phyloP scores from a whole-genome alignment of 306 rosid species.

The Rosa chinensis region DNA sequence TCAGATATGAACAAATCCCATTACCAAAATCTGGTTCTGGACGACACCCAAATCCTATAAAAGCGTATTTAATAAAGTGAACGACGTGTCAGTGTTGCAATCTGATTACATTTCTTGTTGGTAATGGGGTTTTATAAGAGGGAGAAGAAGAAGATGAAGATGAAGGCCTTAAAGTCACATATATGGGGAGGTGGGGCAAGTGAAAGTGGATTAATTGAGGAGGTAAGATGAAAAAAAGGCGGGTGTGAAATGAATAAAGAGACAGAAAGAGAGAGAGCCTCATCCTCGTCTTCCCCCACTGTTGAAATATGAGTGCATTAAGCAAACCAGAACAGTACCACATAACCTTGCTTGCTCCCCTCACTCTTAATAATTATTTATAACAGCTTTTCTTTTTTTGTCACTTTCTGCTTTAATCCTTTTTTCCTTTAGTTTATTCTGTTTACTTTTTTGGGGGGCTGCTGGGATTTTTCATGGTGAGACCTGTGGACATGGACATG shows the following conservation, averaged over 20 bases:
- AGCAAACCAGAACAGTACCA: slow-evolving; percentile 27
- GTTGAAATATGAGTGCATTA: slow-evolving; percentile 23
- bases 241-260: slow-evolving; percentile 43
- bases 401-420: background rate
- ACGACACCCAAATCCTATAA: slow-evolving; percentile 12
- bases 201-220: slow-evolving; percentile 19
- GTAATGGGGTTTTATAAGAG: slow-evolving; percentile 19
- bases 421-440: slow-evolving; percentile 11
- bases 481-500: background rate
- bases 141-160: background rate
- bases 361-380: background rate
- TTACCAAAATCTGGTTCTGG: slow-evolving; percentile 25
- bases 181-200: slow-evolving; percentile 49
- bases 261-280: background rate
- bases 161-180: slow-evolving; percentile 32
- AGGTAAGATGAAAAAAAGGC: slow-evolving; percentile 47
- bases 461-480: background rate
- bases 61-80: background rate
- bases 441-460: slow-evolving; percentile 23
- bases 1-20: slow-evolving; percentile 42
- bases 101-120: slow-evolving; percentile 21
- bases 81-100: slow-evolving; percentile 10
- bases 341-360: background rate
- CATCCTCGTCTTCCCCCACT: background rate
- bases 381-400: background rate